Base-by-base conservation (phyloP, 371 early-diverging fungal genomes). In the Mortierella sp. region DNA sequence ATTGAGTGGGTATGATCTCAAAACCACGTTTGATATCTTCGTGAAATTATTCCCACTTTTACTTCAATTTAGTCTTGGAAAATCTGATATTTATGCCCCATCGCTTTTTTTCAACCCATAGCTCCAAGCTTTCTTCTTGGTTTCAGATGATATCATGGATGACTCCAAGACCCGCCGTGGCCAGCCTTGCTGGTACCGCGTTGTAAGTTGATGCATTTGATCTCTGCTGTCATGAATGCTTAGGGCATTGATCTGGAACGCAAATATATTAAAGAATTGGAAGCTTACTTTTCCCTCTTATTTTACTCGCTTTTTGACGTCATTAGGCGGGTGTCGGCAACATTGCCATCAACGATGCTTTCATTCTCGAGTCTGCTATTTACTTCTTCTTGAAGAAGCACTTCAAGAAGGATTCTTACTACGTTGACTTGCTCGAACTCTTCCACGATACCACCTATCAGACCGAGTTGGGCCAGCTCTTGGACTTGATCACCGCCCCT, bases 61-160 rank as follows among this genome's bases (percentile, higher is more conserved):
- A 6, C 4, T 6, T 10, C 10, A 39, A 20, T 16, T 49, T 49
- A 5, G 6, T 3, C 6, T 49, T 20, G 49, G 6, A 4, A 20
- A 20, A 49, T 49, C 49, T 22, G n/a, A 32, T 37, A 37, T 37
- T 37, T 37, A 2, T 9, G 18, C 28, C 10, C 54, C 20, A 24
- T 24, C 4, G 22, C 18, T 32, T 14, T 28, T 68, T 35, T 40
- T 28, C 30, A 28, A 63, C 62, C 28, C 14, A 45, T 86, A 95
- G 96, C 91, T 99, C 58, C 99, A 99, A 91, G 97, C 97, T 28
- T 96, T 96, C 86, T 98, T 99, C 90, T 90, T 99, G 71, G 95
- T 99, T 43, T 89, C 97, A 45, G 99, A 99, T 87, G 99, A 99
- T 85, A 96, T 98, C 83, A 99, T 98, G 98, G 99, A 99, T 86